Evolutionary conservation across 1,284 basidiomycete species (phyloP), one percentile per base, ranked within the genome.

Genomic region (Gymnopus androsaceus): DNA sequence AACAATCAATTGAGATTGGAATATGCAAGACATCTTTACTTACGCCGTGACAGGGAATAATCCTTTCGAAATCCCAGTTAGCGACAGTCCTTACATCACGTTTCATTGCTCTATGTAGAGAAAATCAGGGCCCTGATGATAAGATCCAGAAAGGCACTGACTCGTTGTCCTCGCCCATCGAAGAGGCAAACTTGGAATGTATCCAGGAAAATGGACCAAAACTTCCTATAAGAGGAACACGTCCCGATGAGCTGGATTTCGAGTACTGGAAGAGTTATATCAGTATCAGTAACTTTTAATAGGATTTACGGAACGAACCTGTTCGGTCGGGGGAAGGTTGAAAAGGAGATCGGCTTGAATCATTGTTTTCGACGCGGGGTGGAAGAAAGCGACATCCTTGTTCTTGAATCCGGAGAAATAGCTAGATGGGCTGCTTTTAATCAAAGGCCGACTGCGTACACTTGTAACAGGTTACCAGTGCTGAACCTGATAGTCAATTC

Each of bases 31-130:
- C n/a, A 37, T n/a, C 19, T 12, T 21, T 25, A 70, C 83, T 64
- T 68, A 90, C 88, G 19, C 91, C 95, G 71, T 97, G 95, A 66
- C 94, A 96, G 37, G 93, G 92, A 56, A 98, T 93, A 66, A 98
- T 90, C 42, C 90, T 79, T 28, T 90, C 83, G 69, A 94, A 95
- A 64, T 95, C 87, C 93, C 93, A 95, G 3, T 72, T 78, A 1
- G 85, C 80, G 2, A 95, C 91, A 1, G 78, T 85, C 62, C 78
- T 82, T 3, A 82, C 87, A 63, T 92, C 85, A 23, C 82, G 78
- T 55, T 77, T 80, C 89, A 93, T 91, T 3, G 82, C 84, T 28
- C 90, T 93, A 63, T 1, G 51, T 15, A 48, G 14, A 8, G 30
- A 44, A 48, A 11, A 47, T 52, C 17, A 33, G 44, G 9, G 52